Conservation (phyloP, 1,284 basidiomycete species). For the Rhodotorula sp. region DNA sequence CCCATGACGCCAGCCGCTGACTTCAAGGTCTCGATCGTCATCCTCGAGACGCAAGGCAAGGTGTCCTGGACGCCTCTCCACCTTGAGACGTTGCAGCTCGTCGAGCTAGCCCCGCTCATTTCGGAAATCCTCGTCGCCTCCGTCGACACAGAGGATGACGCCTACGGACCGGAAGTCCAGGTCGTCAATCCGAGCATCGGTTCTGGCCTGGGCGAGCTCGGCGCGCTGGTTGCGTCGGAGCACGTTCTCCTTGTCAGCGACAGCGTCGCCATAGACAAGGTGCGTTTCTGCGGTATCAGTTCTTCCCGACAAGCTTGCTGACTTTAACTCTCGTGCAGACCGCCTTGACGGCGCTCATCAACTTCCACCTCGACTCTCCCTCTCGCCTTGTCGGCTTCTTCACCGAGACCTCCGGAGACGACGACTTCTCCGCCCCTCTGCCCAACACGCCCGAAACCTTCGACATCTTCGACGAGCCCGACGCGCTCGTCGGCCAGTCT, state of each 20-base stretch:
- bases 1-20: constrained; percentile 9
- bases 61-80: constrained; percentile 14
- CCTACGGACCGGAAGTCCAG: constrained; percentile 1
- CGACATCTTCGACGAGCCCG: constrained; percentile 20
- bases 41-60: constrained; percentile 27
- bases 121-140: constrained; percentile 21
- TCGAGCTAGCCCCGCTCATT: constrained; percentile 17
- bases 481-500: constrained; percentile 19
- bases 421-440: constrained; percentile 20
- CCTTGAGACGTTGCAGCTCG: constrained; percentile 14
- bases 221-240: constrained; percentile 7
- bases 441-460: neutral
- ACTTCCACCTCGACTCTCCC: constrained; percentile 24
- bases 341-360: constrained; percentile 23
- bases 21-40: constrained; percentile 23
- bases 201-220: constrained; percentile 18
- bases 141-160: constrained; percentile 16
- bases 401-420: constrained; percentile 4
- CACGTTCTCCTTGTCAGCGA: constrained; percentile 28
- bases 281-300: neutral
- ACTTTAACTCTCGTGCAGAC: constrained; percentile 4
- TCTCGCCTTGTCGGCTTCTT: constrained; percentile 28
- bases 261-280: constrained; percentile 33
- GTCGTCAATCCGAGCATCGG: constrained; percentile 15
- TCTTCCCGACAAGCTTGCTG: neutral